Evolutionary conservation across 2,329 filamentous ascomycete species (phyloP).

Genomic region (Colletotrichum godetiae): DNA sequence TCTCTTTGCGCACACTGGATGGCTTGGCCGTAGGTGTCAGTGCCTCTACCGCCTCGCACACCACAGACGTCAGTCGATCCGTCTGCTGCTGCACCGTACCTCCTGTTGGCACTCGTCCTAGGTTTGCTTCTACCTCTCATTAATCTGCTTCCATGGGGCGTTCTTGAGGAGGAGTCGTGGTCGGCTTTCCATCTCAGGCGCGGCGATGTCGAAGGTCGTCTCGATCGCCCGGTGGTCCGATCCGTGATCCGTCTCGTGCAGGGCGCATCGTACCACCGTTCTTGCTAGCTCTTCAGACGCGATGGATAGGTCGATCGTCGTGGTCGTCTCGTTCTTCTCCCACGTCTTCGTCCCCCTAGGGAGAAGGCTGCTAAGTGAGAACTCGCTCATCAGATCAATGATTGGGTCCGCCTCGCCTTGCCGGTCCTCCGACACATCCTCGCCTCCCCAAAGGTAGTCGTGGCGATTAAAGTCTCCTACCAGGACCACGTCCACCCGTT

Average conservation of each 20-base stretch:
- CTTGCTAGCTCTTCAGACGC: slow-evolving; percentile 38
- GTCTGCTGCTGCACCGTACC: slow-evolving; percentile 18
- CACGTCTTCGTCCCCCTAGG: slow-evolving; percentile 48
- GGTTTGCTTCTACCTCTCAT: slow-evolving; percentile 21
- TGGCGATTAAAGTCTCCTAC: slow-evolving; percentile 38
- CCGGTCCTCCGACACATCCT: slow-evolving; percentile 35
- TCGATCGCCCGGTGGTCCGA: slow-evolving; percentile 47
- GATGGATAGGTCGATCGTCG: slow-evolving; percentile 43
- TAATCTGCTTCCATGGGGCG: slow-evolving; percentile 41
- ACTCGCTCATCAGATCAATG: slow-evolving; percentile 49
- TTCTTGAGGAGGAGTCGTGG: slow-evolving; percentile 41
- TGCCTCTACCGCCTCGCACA: slow-evolving; percentile 15
- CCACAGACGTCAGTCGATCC: slow-evolving; percentile 4
- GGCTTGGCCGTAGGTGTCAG: slow-evolving; percentile 40
- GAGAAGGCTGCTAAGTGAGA: slow-evolving; percentile 46
- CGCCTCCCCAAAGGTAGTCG: slow-evolving; percentile 38
- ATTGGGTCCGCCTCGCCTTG: slow-evolving; percentile 50
- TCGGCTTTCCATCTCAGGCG: slow-evolving; percentile 16
- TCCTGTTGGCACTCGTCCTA: slow-evolving; percentile 40
- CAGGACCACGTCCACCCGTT: slow-evolving; percentile 11
- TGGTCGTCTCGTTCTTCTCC: slow-evolving; percentile 37
- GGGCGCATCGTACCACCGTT: slow-evolving; percentile 33
- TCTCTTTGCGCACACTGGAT: slow-evolving; percentile 43
- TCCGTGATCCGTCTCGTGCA: slow-evolving; percentile 39
- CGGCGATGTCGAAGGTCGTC: slow-evolving; percentile 41